Evolutionary conservation across 73 alveolate genomes (phyloP), one percentile per base, ranked within the genome.

Genomic region (Paramecium caudatum): DNA sequence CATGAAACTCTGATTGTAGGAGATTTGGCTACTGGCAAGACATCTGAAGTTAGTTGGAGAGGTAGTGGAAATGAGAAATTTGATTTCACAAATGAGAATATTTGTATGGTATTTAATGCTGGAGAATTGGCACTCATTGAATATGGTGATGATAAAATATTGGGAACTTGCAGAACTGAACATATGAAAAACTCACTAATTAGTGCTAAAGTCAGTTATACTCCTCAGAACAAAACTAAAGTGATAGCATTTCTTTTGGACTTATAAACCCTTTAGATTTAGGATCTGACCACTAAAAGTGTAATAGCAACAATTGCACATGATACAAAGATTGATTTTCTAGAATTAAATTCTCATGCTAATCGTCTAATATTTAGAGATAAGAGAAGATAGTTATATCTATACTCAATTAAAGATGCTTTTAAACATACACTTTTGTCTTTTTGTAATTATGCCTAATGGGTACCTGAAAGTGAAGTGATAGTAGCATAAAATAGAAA

Each of bases 381-480:
- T 95, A 98, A 99, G 95, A 93, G 99, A 90, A 95, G 99, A 83
- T 99, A 99, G 95, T 95, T 99, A 8, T 97, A 98, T 94, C 95
- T 99, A 43, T 99, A 96, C 95, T 97, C 97, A 91, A 98, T 98
- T 39, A 96, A 95, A 62, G 98, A 97, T 94, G 98, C 97, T 86
- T 91, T 94, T 86, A 97, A 97, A 95, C 94, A 95, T 37, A 99
- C 99, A 7, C 96, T 99, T 61, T 93, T 99, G 30, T 98, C 98
- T 95, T 99, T 94, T 97, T 99, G 99, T 96, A 96, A 97, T 55
- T 99, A 98, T 84, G 99, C 98, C 61, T 98, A 98, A 94, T 99
- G 99, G 99, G 99, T 99, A 46, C 99, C 99, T 10, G 98, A 97
- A 90, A 96, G 99, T 33, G 99, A 99, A 93, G 99, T 99, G 45